phyloP scores from a whole-genome alignment of 73 alveolate genomes.

The Paramecium biaurelia region DNA sequence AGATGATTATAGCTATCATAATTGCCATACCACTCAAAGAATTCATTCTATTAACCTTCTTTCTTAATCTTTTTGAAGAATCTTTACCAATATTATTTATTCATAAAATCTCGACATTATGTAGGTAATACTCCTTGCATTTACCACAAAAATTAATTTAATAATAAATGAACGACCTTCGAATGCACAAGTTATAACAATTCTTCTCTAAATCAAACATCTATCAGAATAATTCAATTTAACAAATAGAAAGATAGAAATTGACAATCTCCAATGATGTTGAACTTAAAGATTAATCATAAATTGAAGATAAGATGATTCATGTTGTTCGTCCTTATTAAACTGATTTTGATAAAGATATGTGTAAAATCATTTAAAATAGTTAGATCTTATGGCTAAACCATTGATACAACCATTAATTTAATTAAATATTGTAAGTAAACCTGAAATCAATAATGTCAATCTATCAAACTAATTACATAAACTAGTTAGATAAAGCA shows the following conservation, averaged over 20 bases:
- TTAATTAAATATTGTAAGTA: not conserved
- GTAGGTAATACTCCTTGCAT: constrained; percentile 44
- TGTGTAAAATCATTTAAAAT: not conserved
- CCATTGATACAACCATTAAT: not conserved
- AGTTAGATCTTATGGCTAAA: constrained; percentile 16
- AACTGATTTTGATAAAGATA: constrained; percentile 25
- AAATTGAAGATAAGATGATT: not conserved
- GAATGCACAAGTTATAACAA: not conserved
- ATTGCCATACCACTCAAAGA: constrained; percentile 66
- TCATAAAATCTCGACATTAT: constrained; percentile 39
- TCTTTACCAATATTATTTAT: constrained; percentile 55
- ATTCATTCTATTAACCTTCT: constrained; percentile 41
- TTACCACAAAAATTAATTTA: constrained; percentile 6
- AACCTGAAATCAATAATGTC: not conserved
- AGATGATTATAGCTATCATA: constrained; percentile 41
- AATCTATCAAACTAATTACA: not conserved
- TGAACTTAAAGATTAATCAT: not conserved
- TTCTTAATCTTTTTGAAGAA: constrained; percentile 60
- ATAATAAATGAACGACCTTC: not conserved
- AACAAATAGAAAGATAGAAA: not conserved
- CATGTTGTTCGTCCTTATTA: constrained; percentile 18
- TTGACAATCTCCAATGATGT: not conserved
- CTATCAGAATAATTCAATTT: not conserved
- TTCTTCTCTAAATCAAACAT: not conserved
- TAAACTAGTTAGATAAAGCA: not conserved